Evolutionary conservation across 78 protist genomes (phyloP), one percentile per base, ranked within the genome.

Genomic region (Dictyostelium citrinum): DNA sequence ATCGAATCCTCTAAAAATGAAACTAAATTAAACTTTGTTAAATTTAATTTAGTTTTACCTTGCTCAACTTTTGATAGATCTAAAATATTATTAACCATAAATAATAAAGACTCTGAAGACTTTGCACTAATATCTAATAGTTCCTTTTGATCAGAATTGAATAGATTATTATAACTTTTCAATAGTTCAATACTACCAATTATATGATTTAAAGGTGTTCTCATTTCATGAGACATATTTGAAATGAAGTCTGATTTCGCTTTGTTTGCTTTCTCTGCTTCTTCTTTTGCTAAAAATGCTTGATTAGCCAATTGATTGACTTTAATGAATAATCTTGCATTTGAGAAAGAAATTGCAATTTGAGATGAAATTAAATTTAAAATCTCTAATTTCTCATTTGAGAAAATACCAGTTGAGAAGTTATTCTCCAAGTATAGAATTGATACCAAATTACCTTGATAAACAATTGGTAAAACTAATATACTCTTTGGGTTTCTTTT

Each of bases 1-100:
- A 75, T 79, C 1, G 68, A 24, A 35, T 76, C 95, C 37, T 90
- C 95, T 7, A 90, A n/a, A 39, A 82, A 82, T 51, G 71, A 55
- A 22, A 82, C 49, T 9, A 90, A 43, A 67, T 90, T 82, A 11
- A 90, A 90, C 0, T 17, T 31, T 22, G 86, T 33, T 22, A 74
- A 45, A 24, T 78, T 81, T 31, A 90, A 27, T 6, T 49, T 72
- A 2, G 86, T 72, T 33, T 82, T 81, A 8, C 88, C 82, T 37
- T 81, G 86, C 29, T 90, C 95, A 20, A 90, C 81, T 41, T 90
- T 90, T 35, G 95, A 90, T 41, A 90, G 45, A 46, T 90, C 95
- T 8, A 90, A 39, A 1, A 90, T 90, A 29, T 90, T 82, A 46
- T 82, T 90, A 4, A 90, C 86, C 83, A 90, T 90, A 41, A 74